Evolutionary conservation across 2,329 filamentous ascomycete genomes (phyloP).

Genomic region (Ophiocordyceps robertsii): DNA sequence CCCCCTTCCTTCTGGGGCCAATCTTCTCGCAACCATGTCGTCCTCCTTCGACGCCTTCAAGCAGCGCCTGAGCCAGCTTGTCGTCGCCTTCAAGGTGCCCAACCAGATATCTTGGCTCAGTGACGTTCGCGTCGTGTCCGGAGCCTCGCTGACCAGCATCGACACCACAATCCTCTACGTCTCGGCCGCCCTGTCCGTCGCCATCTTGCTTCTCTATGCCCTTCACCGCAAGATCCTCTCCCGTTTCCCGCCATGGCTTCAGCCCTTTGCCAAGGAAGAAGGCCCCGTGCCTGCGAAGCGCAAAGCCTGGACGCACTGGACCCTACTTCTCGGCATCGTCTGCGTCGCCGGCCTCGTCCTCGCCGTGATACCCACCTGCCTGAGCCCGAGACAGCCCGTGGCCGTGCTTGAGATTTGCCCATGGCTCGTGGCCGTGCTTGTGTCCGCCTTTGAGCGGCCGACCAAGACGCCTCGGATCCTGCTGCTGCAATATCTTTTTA

Average conservation of each 20-base stretch:
- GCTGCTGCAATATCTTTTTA: conserved; percentile 22
- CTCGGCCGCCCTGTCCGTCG: conserved; percentile 13
- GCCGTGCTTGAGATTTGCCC: conserved; percentile 22
- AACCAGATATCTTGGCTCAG: not conserved
- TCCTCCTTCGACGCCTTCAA: not conserved
- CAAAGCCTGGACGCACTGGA: conserved; percentile 25
- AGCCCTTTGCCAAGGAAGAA: conserved; percentile 29
- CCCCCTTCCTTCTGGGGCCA: too few relatives aligned
- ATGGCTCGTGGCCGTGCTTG: conserved; percentile 23
- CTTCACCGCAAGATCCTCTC: conserved; percentile 11
- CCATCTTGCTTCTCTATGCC: conserved; percentile 16
- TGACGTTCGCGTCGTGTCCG: not conserved
- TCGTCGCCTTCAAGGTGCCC: not conserved
- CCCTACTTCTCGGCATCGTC: conserved; percentile 18
- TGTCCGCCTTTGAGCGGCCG: conserved; percentile 24
- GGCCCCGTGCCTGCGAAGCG: conserved; percentile 8
- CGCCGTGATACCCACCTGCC: conserved; percentile 15
- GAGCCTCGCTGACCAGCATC: not conserved
- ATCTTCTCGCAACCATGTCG: not conserved
- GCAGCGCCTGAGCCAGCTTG: not conserved
- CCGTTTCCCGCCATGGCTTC: conserved; percentile 24
- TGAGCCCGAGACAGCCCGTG: conserved; percentile 12
- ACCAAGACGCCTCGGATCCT: conserved; percentile 27
- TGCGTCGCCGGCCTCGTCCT: conserved; percentile 20
- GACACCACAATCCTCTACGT: conserved; percentile 8